Base-by-base conservation (phyloP, 2,329 filamentous ascomycete species). In the Colletotrichum australisinense region DNA sequence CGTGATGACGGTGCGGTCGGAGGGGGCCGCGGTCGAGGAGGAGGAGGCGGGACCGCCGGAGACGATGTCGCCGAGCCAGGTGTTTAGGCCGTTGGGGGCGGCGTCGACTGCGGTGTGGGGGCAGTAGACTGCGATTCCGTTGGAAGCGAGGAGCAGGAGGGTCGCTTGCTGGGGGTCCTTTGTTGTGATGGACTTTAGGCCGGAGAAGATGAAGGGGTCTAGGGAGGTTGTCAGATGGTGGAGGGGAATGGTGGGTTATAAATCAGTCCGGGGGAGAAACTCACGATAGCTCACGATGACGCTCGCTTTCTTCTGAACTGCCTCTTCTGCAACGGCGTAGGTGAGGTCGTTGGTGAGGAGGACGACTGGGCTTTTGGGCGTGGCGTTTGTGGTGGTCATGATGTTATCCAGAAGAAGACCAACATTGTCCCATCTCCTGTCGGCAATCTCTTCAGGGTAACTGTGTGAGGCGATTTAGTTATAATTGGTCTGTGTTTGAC, bases 121-220 rank as follows among this genome's bases (percentile, higher is more conserved):
- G 76, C 93, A 95, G 86, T 98, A 99, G 69, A 99, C 95, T 76
- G 95, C 97, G 78, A 99, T 95, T 46, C 96, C 95, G 81, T 94
- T 91, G 75, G 94, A 93, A 59, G 93, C 93, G 14, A 99, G 89
- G 57, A 93, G 90, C 4, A 99, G 88, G 38, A 99, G 90, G 7
- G 94, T 94, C 56, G 92, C 89, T 81, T 99, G 97, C 82, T 98
- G 97, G 11, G 94, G 90, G 80, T 99, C 94, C 74, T 89, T 88
- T 60, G 95, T 89, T 42, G 94, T 97, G 80, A 99, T 86, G 76
- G 94, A 93, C 84, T 98, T 99, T 77, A 99, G 88, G 66, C 94
- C 94, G 62, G 94, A 92, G 87, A 99, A 99, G 80, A 99, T 98
- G 81, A 98, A 97, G 26, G 97, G 97, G 83, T 99, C 94, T 97